Base-by-base conservation (phyloP, 108 stramenopile species). In the Nitzschia palea region DNA sequence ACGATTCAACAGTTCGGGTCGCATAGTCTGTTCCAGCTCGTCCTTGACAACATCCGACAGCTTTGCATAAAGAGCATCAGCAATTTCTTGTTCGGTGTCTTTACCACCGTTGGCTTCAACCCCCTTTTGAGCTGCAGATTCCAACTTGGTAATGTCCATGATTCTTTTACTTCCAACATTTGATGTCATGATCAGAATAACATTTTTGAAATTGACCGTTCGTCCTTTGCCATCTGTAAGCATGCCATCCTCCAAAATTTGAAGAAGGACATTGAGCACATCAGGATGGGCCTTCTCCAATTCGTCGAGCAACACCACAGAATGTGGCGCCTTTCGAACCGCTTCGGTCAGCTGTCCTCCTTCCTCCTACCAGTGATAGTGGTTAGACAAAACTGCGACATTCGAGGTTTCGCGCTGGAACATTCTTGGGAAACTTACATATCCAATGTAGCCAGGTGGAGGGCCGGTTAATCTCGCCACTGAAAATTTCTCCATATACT, bases 151-250 rank as follows among this genome's bases (percentile, higher is more conserved):
- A 28, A 85, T 28, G 29, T 93, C 93, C 36, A 97, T 54, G 56
- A 99, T 96, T 54, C 79, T 69, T 42, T 80, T 67, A 44, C 94
- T 94, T 27, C 97, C 97, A 27, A 97, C 85, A 69, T 99, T 99
- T 8, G 87, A 87, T 22, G 98, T 99, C 88, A 99, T 93, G 72
- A 99, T 91, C 45, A 99, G 71, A 61, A 99, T 95, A 25, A 81
- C 77, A 71, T 98, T 96, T 67, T 94, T 89, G 70, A 98, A 98
- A 68, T 84, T 90, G 3, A 99, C 94, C 15, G 95, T 88, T 42
- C 95, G 79, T 8, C 98, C 98, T 81, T 99, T 90, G n/a, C 95
- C 95, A 82, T 99, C 98, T 0, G 98, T 99, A 23, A 99, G 71
- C 23, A 93, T 81, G 18, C 98, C 98, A 81, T 99, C 98, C 66